Conservation (phyloP, 768 basidiomycete genomes). For the Serendipita vermifera region DNA sequence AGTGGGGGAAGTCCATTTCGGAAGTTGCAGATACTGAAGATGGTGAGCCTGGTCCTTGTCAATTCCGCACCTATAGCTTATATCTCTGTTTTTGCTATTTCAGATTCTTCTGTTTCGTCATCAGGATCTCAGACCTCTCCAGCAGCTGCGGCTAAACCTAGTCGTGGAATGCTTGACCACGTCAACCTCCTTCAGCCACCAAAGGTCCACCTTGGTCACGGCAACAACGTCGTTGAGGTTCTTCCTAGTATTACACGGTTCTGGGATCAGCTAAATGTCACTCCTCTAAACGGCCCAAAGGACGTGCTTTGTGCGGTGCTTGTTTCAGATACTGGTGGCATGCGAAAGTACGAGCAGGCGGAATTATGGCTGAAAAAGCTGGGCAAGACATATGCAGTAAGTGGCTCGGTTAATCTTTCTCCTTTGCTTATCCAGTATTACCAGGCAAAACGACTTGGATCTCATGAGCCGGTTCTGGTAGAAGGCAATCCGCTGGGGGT, state of each 20-base stretch:
- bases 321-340: constrained; percentile 6
- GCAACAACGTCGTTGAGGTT: background rate
- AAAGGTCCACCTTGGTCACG: background rate
- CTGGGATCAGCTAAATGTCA: background rate
- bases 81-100: no score
- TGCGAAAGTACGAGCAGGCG: background rate
- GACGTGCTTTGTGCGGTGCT: background rate
- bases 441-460: background rate
- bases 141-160: no score
- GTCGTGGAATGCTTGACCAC: no score
- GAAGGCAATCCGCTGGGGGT: background rate
- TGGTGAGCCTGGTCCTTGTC: no score
- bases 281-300: background rate
- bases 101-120: no score
- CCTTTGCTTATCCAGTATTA: no score
- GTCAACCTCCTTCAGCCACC: background rate
- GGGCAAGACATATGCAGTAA: background rate
- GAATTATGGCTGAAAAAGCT: background rate
- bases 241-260: background rate
- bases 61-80: no score
- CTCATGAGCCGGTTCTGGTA: background rate
- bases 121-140: no score
- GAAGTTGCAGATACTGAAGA: background rate
- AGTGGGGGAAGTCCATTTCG: constrained; percentile 1
- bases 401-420: background rate